Evolutionary conservation across 1,284 basidiomycete genomes (phyloP), one percentile per base, ranked within the genome.

Genomic region (Calocybe gambosa): DNA sequence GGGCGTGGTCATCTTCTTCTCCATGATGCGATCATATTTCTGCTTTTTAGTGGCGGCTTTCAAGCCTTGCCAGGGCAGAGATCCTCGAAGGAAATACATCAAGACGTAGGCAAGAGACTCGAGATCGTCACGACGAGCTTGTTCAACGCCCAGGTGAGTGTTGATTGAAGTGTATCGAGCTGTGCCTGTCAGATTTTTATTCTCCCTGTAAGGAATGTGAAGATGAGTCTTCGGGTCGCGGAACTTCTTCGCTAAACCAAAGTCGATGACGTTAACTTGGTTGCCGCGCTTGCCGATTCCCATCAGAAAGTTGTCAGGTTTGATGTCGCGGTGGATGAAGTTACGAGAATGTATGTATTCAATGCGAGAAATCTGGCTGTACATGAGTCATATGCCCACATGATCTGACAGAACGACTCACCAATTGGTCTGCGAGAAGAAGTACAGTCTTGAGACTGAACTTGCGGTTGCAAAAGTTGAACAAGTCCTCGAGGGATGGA

Each of bases 291-390:
- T 99, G 57, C 95, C 96, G 54, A 99, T 98, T 36, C 96, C 96
- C 93, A 99, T 98, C 61, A 99, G 73, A 77, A 99, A 98, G 74
- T 99, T 99, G 78, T 99, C 95, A 41, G 96, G 96, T 71, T 99
- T 99, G 80, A 99, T 94, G 64, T 99, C 96, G 56, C 95, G 93
- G 68, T 99, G 96, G 56, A 99, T 98, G 68, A 99, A 99, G 76
- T 99, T 99, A 63, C 94, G 91, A 16, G 94, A 98, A 73, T 99
- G 96, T 57, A 98, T 93, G 74, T 98, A 98, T 68, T 99, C 95
- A 63, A 99, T 92, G 54, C 95, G 92, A 39, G 95, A 98, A 63
- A 99, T 94, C 93, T 96, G 58, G 26, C 40, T 35, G 45, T 43
- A 43, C 51, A 44, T 49, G 47, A 43, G 50, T 46, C 31, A 55